phyloP scores from a whole-genome alignment of 106 monocot genomes.

The Dendrobium nobile region DNA sequence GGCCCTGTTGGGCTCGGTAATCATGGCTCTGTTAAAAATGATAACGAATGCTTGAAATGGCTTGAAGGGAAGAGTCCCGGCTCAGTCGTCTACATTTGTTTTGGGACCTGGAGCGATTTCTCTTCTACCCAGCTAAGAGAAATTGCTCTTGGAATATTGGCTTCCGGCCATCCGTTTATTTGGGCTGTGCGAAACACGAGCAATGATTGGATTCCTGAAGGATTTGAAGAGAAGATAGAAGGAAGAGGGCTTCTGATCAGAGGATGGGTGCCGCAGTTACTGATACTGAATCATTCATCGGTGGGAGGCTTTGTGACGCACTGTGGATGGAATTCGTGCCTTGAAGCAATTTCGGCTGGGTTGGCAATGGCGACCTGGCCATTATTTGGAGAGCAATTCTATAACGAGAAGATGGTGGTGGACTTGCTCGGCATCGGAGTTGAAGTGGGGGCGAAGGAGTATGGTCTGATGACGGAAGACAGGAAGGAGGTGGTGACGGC shows the following conservation, averaged over 20 bases:
- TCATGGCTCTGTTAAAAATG: neutral
- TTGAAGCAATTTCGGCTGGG: slow-evolving; percentile 16
- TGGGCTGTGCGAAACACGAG: neutral
- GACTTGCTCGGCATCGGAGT: slow-evolving; percentile 14
- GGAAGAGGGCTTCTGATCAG: slow-evolving; percentile 9
- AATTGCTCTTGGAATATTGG: slow-evolving; percentile 12
- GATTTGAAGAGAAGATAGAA: slow-evolving; percentile 10
- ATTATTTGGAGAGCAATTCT: slow-evolving; percentile 17
- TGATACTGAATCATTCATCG: slow-evolving; percentile 15
- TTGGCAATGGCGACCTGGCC: slow-evolving; percentile 26
- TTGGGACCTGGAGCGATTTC: slow-evolving; percentile 11
- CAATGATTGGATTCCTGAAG: slow-evolving; percentile 11
- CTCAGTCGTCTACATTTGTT: slow-evolving; percentile 28
- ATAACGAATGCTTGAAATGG: slow-evolving; percentile 15
- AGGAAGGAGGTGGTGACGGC: slow-evolving; percentile 5
- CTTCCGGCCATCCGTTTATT: slow-evolving; percentile 1
- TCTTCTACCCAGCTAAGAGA: slow-evolving; percentile 7
- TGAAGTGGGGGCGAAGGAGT: neutral
- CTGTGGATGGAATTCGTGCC: slow-evolving; percentile 33
- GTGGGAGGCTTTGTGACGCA: slow-evolving; percentile 26
- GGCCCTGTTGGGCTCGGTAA: slow-evolving; percentile 17
- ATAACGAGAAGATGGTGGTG: slow-evolving; percentile 8
- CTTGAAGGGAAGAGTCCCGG: slow-evolving; percentile 8
- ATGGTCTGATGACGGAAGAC: neutral
- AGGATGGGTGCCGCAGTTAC: slow-evolving; percentile 21